Conservation (phyloP, 1,284 basidiomycete genomes). For the Trichosporon ovoides region DNA sequence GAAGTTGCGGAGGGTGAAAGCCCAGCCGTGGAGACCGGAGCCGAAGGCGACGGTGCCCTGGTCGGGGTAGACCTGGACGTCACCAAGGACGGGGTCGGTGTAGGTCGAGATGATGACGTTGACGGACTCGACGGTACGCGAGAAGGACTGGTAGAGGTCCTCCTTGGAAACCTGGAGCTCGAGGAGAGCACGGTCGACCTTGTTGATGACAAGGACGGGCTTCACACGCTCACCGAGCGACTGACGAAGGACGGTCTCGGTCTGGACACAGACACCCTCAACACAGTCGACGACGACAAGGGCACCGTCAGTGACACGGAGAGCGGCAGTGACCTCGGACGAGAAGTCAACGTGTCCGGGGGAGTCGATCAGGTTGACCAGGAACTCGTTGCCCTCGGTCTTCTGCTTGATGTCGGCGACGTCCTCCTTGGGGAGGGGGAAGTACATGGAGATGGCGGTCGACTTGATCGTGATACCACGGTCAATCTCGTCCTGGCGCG, state of each 20-base stretch:
- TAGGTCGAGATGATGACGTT: constrained; percentile 99
- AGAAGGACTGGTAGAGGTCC: constrained; percentile 96
- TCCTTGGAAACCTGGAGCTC: constrained; percentile 98
- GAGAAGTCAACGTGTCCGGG: constrained; percentile 99
- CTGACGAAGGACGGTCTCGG: constrained; percentile 98
- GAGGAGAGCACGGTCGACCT: constrained; percentile 98
- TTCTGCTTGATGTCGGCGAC: constrained; percentile 82
- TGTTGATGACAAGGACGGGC: constrained; percentile 99
- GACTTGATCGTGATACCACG: constrained; percentile 99
- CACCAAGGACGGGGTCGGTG: constrained; percentile 89
- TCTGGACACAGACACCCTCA: constrained; percentile 99
- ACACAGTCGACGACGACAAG: constrained; percentile 99
- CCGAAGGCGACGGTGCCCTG: constrained; percentile 98
- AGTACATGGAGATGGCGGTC: constrained; percentile 99
- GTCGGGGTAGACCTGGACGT: constrained; percentile 98
- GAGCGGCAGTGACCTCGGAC: constrained; percentile 97
- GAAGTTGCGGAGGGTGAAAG: constrained; percentile 98
- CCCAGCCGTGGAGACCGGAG: constrained; percentile 99
- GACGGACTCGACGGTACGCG: constrained; percentile 93
- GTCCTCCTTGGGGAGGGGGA: constrained; percentile 89
- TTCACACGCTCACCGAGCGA: constrained; percentile 98
- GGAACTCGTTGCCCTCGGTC: constrained; percentile 89
- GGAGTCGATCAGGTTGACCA: constrained; percentile 99
- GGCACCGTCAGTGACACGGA: constrained; percentile 98
- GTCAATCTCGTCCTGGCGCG: constrained; percentile 94